Percentiles rank a stretch among this genome's conserved stretches.
Evolutionary conservation across 768 basidiomycete species (phyloP).

Genomic region (Candolleomyces efflorescens): DNA sequence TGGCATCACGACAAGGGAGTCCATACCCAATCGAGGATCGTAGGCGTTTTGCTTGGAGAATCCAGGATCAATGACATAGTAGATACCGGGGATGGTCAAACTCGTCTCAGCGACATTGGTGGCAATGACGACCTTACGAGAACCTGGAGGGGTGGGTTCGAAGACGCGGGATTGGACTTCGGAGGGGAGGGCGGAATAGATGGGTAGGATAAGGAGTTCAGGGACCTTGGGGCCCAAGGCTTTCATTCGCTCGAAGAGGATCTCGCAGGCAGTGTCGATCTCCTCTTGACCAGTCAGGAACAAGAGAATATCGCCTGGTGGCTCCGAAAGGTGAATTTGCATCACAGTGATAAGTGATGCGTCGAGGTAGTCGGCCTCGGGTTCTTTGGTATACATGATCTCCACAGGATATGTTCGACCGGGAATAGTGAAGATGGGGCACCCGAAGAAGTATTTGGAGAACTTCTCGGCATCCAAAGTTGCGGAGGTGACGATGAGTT

Average conservation of each 20-base stretch:
- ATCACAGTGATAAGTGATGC: constrained; percentile 98
- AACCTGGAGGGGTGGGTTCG: constrained; percentile 95
- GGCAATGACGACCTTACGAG: constrained; percentile 99
- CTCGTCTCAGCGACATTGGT: constrained; percentile 99
- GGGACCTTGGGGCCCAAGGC: constrained; percentile 98
- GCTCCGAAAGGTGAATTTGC: constrained; percentile 99
- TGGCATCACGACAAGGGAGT: constrained; percentile 96
- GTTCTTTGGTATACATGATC: constrained; percentile 97
- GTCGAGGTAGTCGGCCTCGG: constrained; percentile 95
- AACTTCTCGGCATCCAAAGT: constrained; percentile 99
- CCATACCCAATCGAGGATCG: constrained; percentile 96
- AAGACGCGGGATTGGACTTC: constrained; percentile 98
- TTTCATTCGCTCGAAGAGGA: constrained; percentile 98
- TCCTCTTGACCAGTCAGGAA: constrained; percentile 99
- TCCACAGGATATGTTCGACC: constrained; percentile 99
- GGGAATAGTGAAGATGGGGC: constrained; percentile 99
- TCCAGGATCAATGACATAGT: constrained; percentile 98
- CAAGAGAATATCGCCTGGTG: constrained; percentile 91
- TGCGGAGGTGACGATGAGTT: constrained; percentile 97
- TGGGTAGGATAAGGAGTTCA: constrained; percentile 93
- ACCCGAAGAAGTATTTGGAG: constrained; percentile 97
- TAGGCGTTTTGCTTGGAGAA: constrained; percentile 99
- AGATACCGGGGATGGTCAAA: constrained; percentile 97
- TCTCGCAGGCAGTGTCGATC: constrained; percentile 97
- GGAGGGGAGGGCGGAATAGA: constrained; percentile 96